Evolutionary conservation across 2,329 filamentous ascomycete species (phyloP), one percentile per base, ranked within the genome.

Genomic region (Lachnum nothofagi): DNA sequence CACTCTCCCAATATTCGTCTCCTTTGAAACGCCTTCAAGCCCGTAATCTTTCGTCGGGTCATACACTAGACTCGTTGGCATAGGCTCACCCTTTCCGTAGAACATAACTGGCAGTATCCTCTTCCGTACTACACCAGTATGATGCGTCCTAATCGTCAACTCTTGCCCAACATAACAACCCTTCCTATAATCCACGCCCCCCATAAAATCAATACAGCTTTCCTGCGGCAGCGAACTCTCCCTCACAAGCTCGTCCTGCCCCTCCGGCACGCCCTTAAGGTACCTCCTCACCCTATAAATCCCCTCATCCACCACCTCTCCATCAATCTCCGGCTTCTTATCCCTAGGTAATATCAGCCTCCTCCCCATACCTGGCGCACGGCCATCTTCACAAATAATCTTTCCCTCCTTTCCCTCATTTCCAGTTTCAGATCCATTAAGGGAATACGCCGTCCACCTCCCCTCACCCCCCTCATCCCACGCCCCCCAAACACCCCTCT

Each of bases 101-200:
- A 96, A 63, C 56, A 85, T 70, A 27, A 91, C 83, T 0, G 93
- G 93, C 44, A 98, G 67, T 42, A 97, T 81, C 42, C 93, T 79
- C 75, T 96, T 95, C 53, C 93, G 78, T 34, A 98, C 88, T 14
- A 98, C 88, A 19, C 93, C 93, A 10, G 86, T 91, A 69, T 98
- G 93, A 66, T 91, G 86, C 1, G 93, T 98, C 35, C 93, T 85
- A 57, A 97, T 95, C 1, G 93, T 97, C 55, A 98, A 77, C 68
- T 98, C 93, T 70, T 98, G 93, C 0, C 93, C 93, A 6, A 97
- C 82, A 68, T 98, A 98, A 70, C 93, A 98, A 6, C 93, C 93
- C 72, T 98, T 98, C 64, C 82, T 82, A 72, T 93, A 98, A 69
- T 96, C 88, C 57, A 98, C 85, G 22, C 82, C 93, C 41, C 80